Evolutionary conservation across 148 eudicot genomes (phyloP), one percentile per base, ranked within the genome.

Genomic region (Linanthus parryae): DNA sequence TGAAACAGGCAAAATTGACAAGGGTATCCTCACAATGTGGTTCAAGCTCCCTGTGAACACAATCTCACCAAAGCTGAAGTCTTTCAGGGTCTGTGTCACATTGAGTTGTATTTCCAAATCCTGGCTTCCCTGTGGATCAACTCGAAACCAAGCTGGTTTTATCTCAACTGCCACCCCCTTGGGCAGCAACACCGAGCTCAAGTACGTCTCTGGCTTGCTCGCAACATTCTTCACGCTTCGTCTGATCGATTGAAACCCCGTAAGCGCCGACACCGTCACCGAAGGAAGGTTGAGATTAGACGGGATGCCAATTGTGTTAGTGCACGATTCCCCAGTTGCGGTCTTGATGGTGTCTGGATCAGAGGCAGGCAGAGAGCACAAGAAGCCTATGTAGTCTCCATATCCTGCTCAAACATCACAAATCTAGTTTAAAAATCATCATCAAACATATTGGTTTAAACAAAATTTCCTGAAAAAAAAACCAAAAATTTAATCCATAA

Each of bases 241-340:
- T 24, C 22, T 70, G 4, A 80, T 68, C 19, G 34, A 43, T 43
- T 56, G 66, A 13, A 61, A 62, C 23, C 85, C 82, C 9, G 33
- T 28, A 3, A 84, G 81, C 2, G 68, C 51, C 14, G 96, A 53
- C 40, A 92, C 62, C 18, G 94, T 87, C 49, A 87, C 68, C 10
- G 99, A 84, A n/a, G 99, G 99, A 23, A 71, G 64, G 85, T 92
- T 92, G 39, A 92, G 67, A 61, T 92, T 94, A 1, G 90, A 78
- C 3, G 96, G 96, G 55, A 52, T 59, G 45, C 24, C 42, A 1
- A 84, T 75, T 7, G 94, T 2, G 36, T 57, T 79, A 16, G 54
- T 54, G 60, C 99, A 92, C n/a, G 88, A 60, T 20, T 82, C 96
- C 33, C 96, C 99, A 2, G 94, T 79, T 43, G 81, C 80, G 1